Evolutionary conservation across 331 rosid species (phyloP), one percentile per base, ranked within the genome.

Genomic region (Acacia pycnantha): DNA sequence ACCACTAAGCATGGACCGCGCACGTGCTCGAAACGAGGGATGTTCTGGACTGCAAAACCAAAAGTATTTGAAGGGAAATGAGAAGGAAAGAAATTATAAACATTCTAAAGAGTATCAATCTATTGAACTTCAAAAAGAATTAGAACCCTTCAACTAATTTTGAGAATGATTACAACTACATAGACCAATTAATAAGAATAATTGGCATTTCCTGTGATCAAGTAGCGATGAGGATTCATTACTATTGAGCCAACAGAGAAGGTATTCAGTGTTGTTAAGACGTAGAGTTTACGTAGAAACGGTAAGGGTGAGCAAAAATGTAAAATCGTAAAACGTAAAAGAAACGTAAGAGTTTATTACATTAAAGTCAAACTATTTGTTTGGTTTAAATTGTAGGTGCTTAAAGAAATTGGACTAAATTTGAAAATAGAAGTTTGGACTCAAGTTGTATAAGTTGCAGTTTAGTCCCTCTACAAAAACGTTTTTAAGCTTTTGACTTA

Each of bases 1-100:
- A 84, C 99, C 98, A 80, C 99, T 85, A 82, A 96, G 99, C 91
- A 94, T 87, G 81, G 99, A 96, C 85, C 92, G 93, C 48, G 90
- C 95, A 79, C 97, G 97, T 78, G 92, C 93, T 82, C 92, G 93
- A 70, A 91, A 80, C 67, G 97, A 96, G 77, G 99, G 98, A 83
- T 96, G 97, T 84, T 96, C 98, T 77, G 98, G 98, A 92, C 99
- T 96, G 98, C 84, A 90, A 89, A 83, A 84, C 78, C 80, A 76
- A 53, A 78, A 79, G 79, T 73, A 84, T 79, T 76, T 82, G 77
- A 82, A 82, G 74, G 46, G 76, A 47, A 76, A 44, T n/a, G 62
- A n/a, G 53, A 26, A 21, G 54, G 64, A 61, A 47, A 59, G 29
- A 76, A 72, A 64, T 59, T 37, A 58, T 33, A 24, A 24, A 76